Evolutionary conservation across 176 grass and related monocot species (phyloP), one percentile per base, ranked within the genome.

Genomic region (Carex myosuroides): DNA sequence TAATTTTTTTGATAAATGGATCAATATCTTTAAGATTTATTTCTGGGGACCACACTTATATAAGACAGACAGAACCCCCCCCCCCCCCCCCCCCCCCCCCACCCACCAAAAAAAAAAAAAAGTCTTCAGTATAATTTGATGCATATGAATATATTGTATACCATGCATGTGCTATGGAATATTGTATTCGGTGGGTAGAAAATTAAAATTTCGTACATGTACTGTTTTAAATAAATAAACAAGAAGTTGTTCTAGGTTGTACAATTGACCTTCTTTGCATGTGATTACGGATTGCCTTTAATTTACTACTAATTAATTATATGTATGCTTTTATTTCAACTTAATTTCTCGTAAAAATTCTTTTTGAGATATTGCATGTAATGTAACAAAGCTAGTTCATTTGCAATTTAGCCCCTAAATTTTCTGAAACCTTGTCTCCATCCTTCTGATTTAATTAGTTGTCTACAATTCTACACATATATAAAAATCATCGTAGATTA

Each of bases 211-310:
- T 41, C 79, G 59, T 81, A 64, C 33, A 24, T 65, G 26, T 53
- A 68, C 20, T 46, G 24, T 46, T 24, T 53, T 76, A 55, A 17
- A 78, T 83, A 68, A 53, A 65, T 67, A 54, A 83, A 18, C 41
- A 60, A 58, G n/a, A 81, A 46, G 33, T 24, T 33, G 21, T 54
- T 17, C 20, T 42, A 16, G 13, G 79, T 68, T 68, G 60, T 66
- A 83, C 14, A 48, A 83, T 83, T 68, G 80, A 68, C 60, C 22
- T 65, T 52, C 81, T 69, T 83, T 32, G 44, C 81, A 83, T 83
- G 81, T 83, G 81, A 83, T 17, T 64, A 29, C 18, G 37, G 41
- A 64, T 29, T 69, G 46, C 81, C 48, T 83, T 65, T n/a, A n/a
- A n/a, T n/a, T n/a, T 48, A 83, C 21, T 20, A 20, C 44, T 21